phyloP scores from a whole-genome alignment of 768 basidiomycete genomes.

The Infundibulicybe gibba region DNA sequence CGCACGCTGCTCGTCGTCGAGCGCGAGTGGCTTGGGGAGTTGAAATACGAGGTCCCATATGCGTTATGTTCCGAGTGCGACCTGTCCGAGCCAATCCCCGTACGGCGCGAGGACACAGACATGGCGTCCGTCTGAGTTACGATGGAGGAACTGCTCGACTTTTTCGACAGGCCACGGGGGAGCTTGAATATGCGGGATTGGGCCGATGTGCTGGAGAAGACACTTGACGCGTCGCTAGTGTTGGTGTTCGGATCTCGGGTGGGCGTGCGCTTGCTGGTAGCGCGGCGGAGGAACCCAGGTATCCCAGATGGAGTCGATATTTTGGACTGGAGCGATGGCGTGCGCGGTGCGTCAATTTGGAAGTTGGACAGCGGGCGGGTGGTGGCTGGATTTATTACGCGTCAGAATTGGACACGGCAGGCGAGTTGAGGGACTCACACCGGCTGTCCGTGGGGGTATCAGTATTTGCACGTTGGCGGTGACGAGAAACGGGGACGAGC shows the following conservation, averaged over 20 bases:
- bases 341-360: slow-evolving; percentile 37
- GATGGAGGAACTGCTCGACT: slow-evolving; percentile 48
- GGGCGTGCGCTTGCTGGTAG: slow-evolving; percentile 30
- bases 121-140: slow-evolving; percentile 36
- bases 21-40: slow-evolving; percentile 32
- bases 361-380: slow-evolving; percentile 36
- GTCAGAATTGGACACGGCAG: background rate
- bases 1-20: slow-evolving; percentile 42
- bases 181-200: slow-evolving; percentile 36
- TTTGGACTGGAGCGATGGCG: slow-evolving; percentile 51
- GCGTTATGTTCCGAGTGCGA: slow-evolving; percentile 18
- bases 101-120: slow-evolving; percentile 43
- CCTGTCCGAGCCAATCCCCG: slow-evolving; percentile 20
- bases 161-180: slow-evolving; percentile 37
- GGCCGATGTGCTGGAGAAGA: slow-evolving; percentile 33
- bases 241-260: slow-evolving; percentile 32
- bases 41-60: slow-evolving; percentile 7
- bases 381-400: slow-evolving; percentile 20
- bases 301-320: slow-evolving; percentile 49
- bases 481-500: slow-evolving; percentile 50
- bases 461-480: slow-evolving; percentile 24
- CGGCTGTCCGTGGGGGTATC: slow-evolving; percentile 22
- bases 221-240: slow-evolving; percentile 43
- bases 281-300: slow-evolving; percentile 49
- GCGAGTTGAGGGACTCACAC: slow-evolving; percentile 22